Evolutionary conservation across 2,329 filamentous ascomycete genomes (phyloP), one percentile per base, ranked within the genome.

Genomic region (Tolypocladium ovalisporum): DNA sequence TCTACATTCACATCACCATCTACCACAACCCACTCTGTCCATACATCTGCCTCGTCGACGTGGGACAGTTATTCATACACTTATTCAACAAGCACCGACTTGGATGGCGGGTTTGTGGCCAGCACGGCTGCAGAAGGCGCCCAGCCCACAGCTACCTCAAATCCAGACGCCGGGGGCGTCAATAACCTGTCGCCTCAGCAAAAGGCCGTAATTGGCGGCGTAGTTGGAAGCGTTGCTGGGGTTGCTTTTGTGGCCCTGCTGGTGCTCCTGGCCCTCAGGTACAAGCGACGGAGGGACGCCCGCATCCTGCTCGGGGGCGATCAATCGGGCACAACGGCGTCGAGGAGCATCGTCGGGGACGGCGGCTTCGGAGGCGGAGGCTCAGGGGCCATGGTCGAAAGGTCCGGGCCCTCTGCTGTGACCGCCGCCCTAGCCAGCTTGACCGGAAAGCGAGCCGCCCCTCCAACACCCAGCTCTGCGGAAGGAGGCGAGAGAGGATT

Each of bases 171-270:
- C 8, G 62, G 64, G 6, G 60, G 64, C 19, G 59, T 59, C 55
- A 58, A 58, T 6, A 61, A 62, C 7, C 62, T 73, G 24, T 65
- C 71, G 2, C 60, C 66, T 1, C 66, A 70, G 54, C 66, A 73
- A 55, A 72, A 71, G 59, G 69, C 70, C 57, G 66, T 85, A 34
- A 80, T 82, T 9, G 82, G 81, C 0, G 77, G 82, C 36, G 79
- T 85, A 1, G 72, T 84, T 22, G 82, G 82, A 27, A 75, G 79
- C 44, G 67, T 87, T 36, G 83, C 83, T 19, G 84, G 83, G 22
- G 68, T 81, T 1, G 82, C 82, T 15, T 71, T 86, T 52, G 66
- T 87, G 54, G 68, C 82, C 4, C 66, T 85, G 5, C 66, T 85
- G 24, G 67, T 82, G 7, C 68, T 86, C 57, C 71, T 80, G 58